Percentiles rank a stretch among this genome's conserved stretches.
Evolutionary conservation across 2,329 filamentous ascomycete species (phyloP).

Genomic region (Fusarium vanettenii): DNA sequence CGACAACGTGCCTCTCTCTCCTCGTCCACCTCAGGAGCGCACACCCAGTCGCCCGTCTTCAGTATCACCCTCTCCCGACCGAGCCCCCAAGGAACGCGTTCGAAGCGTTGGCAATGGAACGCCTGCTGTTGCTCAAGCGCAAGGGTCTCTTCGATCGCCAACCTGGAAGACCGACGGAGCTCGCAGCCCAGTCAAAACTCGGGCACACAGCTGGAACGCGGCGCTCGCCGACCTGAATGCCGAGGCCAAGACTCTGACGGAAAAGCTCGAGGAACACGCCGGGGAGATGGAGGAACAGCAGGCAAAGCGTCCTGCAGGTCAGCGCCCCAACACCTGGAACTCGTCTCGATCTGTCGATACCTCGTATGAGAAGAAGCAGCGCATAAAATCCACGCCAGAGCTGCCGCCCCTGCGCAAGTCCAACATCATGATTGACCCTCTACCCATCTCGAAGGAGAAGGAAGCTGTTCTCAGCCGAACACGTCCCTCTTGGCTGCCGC

Average conservation of each 20-base stretch:
- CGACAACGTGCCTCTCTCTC: constrained; percentile 85
- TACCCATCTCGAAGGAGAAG: constrained; percentile 88
- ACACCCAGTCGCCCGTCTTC: constrained; percentile 65
- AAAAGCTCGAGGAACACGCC: constrained; percentile 83
- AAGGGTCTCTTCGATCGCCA: constrained; percentile 70
- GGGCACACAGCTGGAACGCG: constrained; percentile 80
- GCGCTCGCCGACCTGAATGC: constrained; percentile 75
- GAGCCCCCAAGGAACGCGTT: constrained; percentile 61
- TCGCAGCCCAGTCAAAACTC: constrained; percentile 59
- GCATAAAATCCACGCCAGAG: constrained; percentile 74
- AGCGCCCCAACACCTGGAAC: constrained; percentile 57
- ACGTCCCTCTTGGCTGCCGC: constrained; percentile 85
- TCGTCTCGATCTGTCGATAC: constrained; percentile 48
- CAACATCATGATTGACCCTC: constrained; percentile 85
- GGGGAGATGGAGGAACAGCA: constrained; percentile 65
- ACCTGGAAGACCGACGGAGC: constrained; percentile 62
- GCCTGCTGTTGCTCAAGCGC: constrained; percentile 67
- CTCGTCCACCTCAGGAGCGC: constrained; percentile 70
- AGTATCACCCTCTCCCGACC: constrained; percentile 64
- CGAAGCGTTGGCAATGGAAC: constrained; percentile 73
- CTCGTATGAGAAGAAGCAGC: constrained; percentile 58
- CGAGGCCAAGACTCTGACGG: constrained; percentile 80
- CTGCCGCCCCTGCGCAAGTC: constrained; percentile 76
- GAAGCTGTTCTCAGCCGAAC: constrained; percentile 85
- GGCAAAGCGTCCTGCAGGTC: constrained; percentile 44